Evolutionary conservation across 768 basidiomycete genomes (phyloP), one percentile per base, ranked within the genome.

Genomic region (Tephrocybe sp.): DNA sequence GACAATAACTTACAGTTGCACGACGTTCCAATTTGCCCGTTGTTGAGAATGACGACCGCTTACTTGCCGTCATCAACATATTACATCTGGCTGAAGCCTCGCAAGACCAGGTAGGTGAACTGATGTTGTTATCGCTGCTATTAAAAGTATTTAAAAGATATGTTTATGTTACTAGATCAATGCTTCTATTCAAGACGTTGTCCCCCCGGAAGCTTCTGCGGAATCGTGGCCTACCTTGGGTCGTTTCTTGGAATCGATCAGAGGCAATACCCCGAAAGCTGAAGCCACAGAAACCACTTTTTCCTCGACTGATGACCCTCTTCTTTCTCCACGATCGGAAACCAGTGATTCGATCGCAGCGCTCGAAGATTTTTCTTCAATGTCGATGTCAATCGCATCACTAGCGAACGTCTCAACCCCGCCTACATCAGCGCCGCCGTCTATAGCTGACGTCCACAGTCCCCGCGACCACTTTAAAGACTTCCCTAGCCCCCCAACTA

Each of bases 211-310:
- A 8, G 24, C 24, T 18, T 17, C 48, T 8, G 10, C 26, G 17
- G 48, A 43, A 26, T 43, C 42, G n/a, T 11, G 46, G 23, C 46
- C 46, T 3, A 39, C 39, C 36, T 18, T 42, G 2, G 42, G 42
- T 4, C 39, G 24, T n/a, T 49, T 49, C 39, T 24, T 49, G 18
- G 48, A 49, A 12, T 42, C 48, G 28, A 49, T 42, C 28, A 49
- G 48, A n/a, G 11, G 23, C 30, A 26, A 33, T 23, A 49, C 38
- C 20, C 48, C 48, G 9, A 15, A 14, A 11, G n/a, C 40, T n/a
- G 42, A 26, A 21, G 3, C n/a, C 26, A 14, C 26, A n/a, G 42
- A 26, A 28, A n/a, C 25, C 15, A 12, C 42, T 18, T 17, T n/a
- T 9, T 9, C 18, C 4, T 5, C 20, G 8, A 26, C 14, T 5